phyloP scores from a whole-genome alignment of 1,284 basidiomycete genomes.

The Apiotrichum brassicae region DNA sequence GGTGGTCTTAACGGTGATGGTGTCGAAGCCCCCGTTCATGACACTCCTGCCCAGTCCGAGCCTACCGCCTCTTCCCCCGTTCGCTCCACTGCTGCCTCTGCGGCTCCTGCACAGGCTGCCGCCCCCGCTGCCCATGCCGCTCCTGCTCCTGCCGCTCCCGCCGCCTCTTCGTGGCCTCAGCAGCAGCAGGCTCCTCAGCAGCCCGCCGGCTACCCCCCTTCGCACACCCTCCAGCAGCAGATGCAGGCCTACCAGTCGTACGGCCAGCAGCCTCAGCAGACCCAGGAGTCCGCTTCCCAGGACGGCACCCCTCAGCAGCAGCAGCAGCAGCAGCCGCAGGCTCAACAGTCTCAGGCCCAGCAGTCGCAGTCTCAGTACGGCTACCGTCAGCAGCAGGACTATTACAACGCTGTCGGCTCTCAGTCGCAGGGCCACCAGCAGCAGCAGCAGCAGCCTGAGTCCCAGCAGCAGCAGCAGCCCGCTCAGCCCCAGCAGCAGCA shows the following conservation, averaged over 20 bases:
- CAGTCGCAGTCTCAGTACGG: constrained; percentile 24
- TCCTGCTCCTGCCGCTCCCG: constrained; percentile 7
- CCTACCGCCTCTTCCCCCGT: constrained; percentile 18
- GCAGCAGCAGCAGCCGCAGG: constrained; percentile 22
- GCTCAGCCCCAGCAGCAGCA: constrained; percentile 25
- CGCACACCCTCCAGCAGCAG: constrained; percentile 38
- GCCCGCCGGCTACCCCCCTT: constrained; percentile 27
- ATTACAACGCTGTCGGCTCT: constrained; percentile 27
- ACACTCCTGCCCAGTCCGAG: constrained; percentile 20
- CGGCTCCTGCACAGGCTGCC: constrained; percentile 14
- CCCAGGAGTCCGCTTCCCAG: constrained; percentile 19
- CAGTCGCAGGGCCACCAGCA: constrained; percentile 23
- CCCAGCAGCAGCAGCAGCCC: constrained; percentile 15
- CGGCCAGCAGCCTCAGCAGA: constrained; percentile 28
- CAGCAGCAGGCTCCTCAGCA: constrained; percentile 19
- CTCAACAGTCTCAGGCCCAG: constrained; percentile 20
- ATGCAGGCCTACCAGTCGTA: constrained; percentile 32
- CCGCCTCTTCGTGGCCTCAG: constrained; percentile 7
- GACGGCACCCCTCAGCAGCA: constrained; percentile 13
- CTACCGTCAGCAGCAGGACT: constrained; percentile 37
- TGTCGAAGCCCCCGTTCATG: constrained; percentile 34
- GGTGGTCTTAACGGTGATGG: constrained; percentile 44
- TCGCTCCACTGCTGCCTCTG: constrained; percentile 15
- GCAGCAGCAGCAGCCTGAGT: constrained; percentile 21
- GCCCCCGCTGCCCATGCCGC: constrained; percentile 17